Base-by-base conservation (phyloP, 2,329 filamentous ascomycete genomes). In the Elsinoe fawcettii region DNA sequence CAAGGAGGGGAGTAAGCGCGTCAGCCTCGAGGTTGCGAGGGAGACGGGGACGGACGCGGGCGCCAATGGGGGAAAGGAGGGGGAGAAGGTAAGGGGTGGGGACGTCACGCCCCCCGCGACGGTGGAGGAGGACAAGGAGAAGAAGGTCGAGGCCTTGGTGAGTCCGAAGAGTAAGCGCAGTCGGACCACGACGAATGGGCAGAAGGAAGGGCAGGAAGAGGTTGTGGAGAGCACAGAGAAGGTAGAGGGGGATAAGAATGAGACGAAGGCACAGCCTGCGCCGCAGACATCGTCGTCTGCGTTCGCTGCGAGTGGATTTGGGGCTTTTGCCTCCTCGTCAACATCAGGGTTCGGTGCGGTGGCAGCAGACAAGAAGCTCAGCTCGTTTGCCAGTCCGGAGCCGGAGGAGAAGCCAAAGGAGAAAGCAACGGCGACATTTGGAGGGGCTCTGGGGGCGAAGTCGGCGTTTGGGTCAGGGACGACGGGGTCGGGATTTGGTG, bases 281-380 rank as follows among this genome's bases (percentile, higher is more conserved):
- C n/a, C n/a, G n/a, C 41, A 16, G 58, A 73, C 74, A 5, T 73
- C 74, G 4, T 60, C 71, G 3, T 70, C 70, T 41, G 74, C 75
- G 5, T 87, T 87, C 66, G 74, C 75, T 43, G 66, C 71, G 2
- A 77, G 75, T 36, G 74, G 69, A 16, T 77, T 78, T 57, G 69
- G 74, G 51, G 69, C 70, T 3, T 70, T 77, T 37, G 67, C 74
- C 16, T 66, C 60, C 18, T 71, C 74, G 6, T 62, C 66, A 6
- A 65, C 67, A 7, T 72, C 71, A 18, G 67, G 66, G 5, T 73
- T 73, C 55, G 70, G 70, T 27, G 61, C 71, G 43, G 61, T 72
- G 8, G 53, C 30, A n/a, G 46, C 37, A 34, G 67, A 62, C 18
- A 66, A 65, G 60, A 59, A 59, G 30, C 44, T 66, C 22, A 63